Evolutionary conservation across 768 basidiomycete species (phyloP).

Genomic region (Suillus plorans): DNA sequence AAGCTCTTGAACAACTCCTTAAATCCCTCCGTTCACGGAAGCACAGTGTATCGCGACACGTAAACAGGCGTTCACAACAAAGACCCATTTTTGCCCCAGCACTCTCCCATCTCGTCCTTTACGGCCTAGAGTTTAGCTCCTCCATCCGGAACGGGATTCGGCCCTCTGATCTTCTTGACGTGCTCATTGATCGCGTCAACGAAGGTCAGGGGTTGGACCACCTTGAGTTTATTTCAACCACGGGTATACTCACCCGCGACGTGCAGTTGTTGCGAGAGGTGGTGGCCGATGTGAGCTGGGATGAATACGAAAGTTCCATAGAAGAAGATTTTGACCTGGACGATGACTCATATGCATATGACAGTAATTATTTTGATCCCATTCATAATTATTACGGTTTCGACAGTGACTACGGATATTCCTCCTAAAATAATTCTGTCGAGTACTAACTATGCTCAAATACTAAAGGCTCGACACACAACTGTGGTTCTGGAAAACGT

Average conservation of each 20-base stretch:
- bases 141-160: too few relatives aligned
- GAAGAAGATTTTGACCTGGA: not conserved
- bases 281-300: slow-evolving; percentile 4
- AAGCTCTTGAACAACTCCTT: not conserved
- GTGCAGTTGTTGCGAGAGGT: slow-evolving; percentile 1
- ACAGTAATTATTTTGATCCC: not conserved
- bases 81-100: slow-evolving; percentile 1
- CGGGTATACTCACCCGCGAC: not conserved
- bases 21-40: not conserved
- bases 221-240: not conserved
- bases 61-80: not conserved
- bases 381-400: not conserved
- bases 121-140: not conserved
- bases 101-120: not conserved
- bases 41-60: not conserved
- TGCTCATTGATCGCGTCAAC: slow-evolving; percentile 6
- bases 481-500: too few relatives aligned
- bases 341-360: not conserved
- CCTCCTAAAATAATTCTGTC: not conserved
- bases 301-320: not conserved
- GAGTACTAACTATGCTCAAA: not conserved
- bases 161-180: not conserved
- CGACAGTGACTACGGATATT: not conserved
- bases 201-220: not conserved
- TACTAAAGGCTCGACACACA: not conserved